phyloP scores from a whole-genome alignment of 441 rosid species.

The Populus hybrid region DNA sequence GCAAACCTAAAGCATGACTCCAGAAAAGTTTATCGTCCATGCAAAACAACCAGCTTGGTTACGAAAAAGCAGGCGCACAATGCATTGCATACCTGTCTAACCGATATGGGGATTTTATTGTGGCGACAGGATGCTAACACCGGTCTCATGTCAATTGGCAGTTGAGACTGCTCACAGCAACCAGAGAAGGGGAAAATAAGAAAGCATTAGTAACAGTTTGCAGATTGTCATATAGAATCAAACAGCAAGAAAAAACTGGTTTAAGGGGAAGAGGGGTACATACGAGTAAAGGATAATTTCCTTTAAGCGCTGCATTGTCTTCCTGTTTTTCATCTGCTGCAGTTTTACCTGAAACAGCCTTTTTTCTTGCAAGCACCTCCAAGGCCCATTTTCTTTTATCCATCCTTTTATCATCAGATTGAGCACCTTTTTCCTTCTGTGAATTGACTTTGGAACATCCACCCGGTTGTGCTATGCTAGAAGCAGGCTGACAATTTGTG shows the following conservation, averaged over 20 bases:
- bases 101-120: slow-evolving; percentile 76
- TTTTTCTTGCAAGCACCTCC: slow-evolving; percentile 95
- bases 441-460: slow-evolving; percentile 36
- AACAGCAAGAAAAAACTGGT: slow-evolving; percentile 5
- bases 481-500: slow-evolving; percentile 40
- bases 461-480: slow-evolving; percentile 30
- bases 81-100: slow-evolving; percentile 74
- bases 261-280: slow-evolving; percentile 20
- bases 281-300: slow-evolving; percentile 85
- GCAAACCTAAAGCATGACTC: slow-evolving; percentile 1
- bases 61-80: slow-evolving; percentile 16
- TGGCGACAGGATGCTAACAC: slow-evolving; percentile 66
- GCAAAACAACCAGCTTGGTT: background rate
- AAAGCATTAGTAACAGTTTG: slow-evolving; percentile 14
- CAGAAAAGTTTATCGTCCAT: slow-evolving; percentile 5
- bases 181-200: slow-evolving; percentile 13
- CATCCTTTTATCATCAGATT: slow-evolving; percentile 55
- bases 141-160: slow-evolving; percentile 89
- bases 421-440: slow-evolving; percentile 38
- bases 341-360: slow-evolving; percentile 50
- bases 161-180: slow-evolving; percentile 70
- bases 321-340: slow-evolving; percentile 52
- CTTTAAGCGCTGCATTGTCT: slow-evolving; percentile 60
- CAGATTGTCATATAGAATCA: slow-evolving; percentile 13
- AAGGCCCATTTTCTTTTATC: slow-evolving; percentile 98